A percentile compares a stretch with the other conserved stretches of the same genome.
Conservation (phyloP, 2,329 filamentous ascomycete species). For the Cercospora sp. region DNA sequence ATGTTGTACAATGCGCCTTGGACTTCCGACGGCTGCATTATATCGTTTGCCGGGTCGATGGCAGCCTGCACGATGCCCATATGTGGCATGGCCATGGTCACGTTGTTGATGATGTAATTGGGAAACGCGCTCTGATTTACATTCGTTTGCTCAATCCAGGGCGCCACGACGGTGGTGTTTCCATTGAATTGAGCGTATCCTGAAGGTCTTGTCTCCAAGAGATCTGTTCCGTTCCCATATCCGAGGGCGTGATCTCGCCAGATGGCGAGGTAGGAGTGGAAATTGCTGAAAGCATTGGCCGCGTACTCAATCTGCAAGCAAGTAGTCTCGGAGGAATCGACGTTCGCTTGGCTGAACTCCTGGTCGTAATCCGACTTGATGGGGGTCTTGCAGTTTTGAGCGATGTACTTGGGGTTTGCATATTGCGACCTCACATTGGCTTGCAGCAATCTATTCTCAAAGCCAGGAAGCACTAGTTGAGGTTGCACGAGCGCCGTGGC, state of each 20-base stretch:
- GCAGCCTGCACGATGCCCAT: slow-evolving; percentile 67
- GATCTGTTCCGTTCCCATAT: slow-evolving; percentile 44
- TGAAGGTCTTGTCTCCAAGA: slow-evolving; percentile 54
- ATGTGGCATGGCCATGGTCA: slow-evolving; percentile 76
- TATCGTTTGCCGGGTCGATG: slow-evolving; percentile 59
- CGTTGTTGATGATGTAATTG: slow-evolving; percentile 61
- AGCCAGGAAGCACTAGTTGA: slow-evolving; percentile 62
- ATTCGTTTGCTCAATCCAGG: slow-evolving; percentile 66
- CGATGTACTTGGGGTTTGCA: slow-evolving; percentile 61
- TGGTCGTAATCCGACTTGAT: slow-evolving; percentile 50
- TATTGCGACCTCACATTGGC: slow-evolving; percentile 63
- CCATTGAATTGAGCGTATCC: slow-evolving; percentile 67
- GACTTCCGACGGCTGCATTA: slow-evolving; percentile 65
- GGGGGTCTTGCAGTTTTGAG: slow-evolving; percentile 61
- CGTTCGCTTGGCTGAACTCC: slow-evolving; percentile 35
- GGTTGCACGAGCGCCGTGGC: slow-evolving; percentile 74
- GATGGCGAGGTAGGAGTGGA: slow-evolving; percentile 52
- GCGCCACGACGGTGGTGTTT: slow-evolving; percentile 68
- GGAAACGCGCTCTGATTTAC: slow-evolving; percentile 47
- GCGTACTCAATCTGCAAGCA: slow-evolving; percentile 71
- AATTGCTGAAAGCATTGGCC: slow-evolving; percentile 69
- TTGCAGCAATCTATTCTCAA: slow-evolving; percentile 52
- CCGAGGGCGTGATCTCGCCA: slow-evolving; percentile 55
- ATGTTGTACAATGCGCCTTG: slow-evolving; percentile 68
- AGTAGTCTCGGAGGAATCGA: slow-evolving; percentile 42